Base-by-base conservation (phyloP, 768 basidiomycete genomes). In the Mycena venus region DNA sequence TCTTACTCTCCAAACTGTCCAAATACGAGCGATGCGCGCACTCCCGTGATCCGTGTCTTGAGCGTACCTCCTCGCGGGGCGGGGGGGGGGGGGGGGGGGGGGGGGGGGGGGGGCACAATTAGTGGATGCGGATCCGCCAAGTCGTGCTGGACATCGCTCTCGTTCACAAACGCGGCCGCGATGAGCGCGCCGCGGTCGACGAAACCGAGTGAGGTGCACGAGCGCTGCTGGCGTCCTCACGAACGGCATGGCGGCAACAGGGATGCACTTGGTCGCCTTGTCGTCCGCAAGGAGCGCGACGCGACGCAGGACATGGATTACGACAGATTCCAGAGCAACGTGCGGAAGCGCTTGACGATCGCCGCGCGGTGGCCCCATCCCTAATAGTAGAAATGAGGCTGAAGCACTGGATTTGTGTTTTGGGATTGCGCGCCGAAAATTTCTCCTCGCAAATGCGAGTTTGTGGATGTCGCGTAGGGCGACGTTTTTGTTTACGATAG, bases 311-410 rank as follows among this genome's bases (percentile, higher is more conserved):
- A 89, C 85, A 64, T 91, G 87, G 67, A 92, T 87, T 7, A 92
- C 85, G 4, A 90, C 88, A 3, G 89, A 86, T 88, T 87, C 90
- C 93, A 95, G 5, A 94, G 82, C 9, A 92, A 86, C 11, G 86
- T 90, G 74, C 92, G 84, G 79, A 95, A 94, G 29, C 91, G 88
- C 71, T 91, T 91, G 62, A 91, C 84, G 55, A 95, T 91, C 17
- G 87, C 83, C 21, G 90, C 88, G 75, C 84, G 88, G 25, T 90
- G 88, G 0, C 93, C 94, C 93, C 94, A 95, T 76, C 94, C 93
- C 66, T 68, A 23, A 58, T 40, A 58, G 4, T n/a, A 11, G 11
- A 58, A 9, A 23, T 9, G 27, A 23, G 3, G 25, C 4, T 23
- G 36, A 34, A 17, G 19, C 36, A 9, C n/a, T 23, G 59, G n/a